Conservation (phyloP, 768 basidiomycete species). For the Trametes villosa region DNA sequence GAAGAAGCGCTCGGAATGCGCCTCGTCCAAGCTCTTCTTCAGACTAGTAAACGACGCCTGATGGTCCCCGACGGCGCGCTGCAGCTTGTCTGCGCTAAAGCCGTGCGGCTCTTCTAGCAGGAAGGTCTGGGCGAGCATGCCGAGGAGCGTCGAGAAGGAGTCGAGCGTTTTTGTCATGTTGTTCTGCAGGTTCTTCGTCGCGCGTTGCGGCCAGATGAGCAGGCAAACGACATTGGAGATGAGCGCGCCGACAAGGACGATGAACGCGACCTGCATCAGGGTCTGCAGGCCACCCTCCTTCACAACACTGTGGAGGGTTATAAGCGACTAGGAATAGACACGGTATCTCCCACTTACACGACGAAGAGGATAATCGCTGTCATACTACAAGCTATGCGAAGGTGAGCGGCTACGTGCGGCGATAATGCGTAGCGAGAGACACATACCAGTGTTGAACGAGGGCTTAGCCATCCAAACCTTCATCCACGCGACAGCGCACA, state of each 20-base stretch:
- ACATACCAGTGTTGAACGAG: constrained; percentile 81
- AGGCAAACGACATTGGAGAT: constrained; percentile 89
- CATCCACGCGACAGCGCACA: constrained; percentile 85
- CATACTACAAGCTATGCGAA: constrained; percentile 75
- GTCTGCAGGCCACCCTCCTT: constrained; percentile 86
- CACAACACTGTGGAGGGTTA: constrained; percentile 56
- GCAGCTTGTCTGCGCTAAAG: constrained; percentile 64
- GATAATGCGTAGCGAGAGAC: background rate
- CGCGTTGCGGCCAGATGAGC: constrained; percentile 82
- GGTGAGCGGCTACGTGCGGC: background rate
- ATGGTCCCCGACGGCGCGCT: constrained; percentile 82
- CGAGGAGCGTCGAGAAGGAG: constrained; percentile 86
- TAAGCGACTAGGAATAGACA: no score
- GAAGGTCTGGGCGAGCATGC: constrained; percentile 83
- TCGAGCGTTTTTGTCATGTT: constrained; percentile 87
- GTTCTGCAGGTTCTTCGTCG: constrained; percentile 78
- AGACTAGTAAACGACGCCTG: constrained; percentile 89
- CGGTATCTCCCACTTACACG: constrained; percentile 53
- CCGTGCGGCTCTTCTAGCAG: constrained; percentile 73
- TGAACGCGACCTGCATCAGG: constrained; percentile 73
- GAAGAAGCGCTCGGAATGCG: constrained; percentile 79
- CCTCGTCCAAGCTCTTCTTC: constrained; percentile 85
- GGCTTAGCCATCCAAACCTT: constrained; percentile 92
- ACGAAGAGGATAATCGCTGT: constrained; percentile 81
- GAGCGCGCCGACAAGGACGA: constrained; percentile 74